Conservation (phyloP, 192 early-diverging fungal species). For the Dispira parvispora region DNA sequence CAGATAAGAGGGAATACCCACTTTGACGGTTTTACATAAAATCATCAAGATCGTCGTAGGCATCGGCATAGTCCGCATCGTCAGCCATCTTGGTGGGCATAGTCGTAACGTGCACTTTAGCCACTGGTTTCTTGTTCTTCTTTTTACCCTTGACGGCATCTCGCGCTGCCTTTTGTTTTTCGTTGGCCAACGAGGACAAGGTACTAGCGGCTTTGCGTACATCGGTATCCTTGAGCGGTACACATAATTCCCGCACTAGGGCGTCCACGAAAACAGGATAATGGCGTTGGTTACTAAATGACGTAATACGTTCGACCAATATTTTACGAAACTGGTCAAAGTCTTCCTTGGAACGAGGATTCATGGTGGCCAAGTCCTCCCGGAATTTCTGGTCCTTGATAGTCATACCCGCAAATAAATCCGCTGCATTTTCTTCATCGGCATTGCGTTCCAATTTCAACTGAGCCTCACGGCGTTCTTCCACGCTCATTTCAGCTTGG, state of each 20-base stretch:
- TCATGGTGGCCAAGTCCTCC: conserved; percentile 21
- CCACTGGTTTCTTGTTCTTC: conserved; percentile 35
- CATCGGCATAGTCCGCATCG: conserved; percentile 30
- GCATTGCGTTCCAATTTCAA: conserved; percentile 28
- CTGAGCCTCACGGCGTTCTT: neutral
- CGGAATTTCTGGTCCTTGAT: conserved; percentile 26
- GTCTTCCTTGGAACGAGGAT: conserved; percentile 48
- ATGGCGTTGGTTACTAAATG: conserved; percentile 28
- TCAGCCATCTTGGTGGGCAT: conserved; percentile 22
- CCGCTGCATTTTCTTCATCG: conserved; percentile 41
- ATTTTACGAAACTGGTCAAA: conserved; percentile 43
- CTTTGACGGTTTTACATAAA: conserved; percentile 31
- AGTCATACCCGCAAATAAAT: conserved; percentile 44
- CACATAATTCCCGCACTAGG: conserved; percentile 43
- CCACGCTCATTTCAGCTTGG: no score
- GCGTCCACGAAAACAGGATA: conserved; percentile 43
- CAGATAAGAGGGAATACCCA: no score
- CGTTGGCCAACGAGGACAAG: conserved; percentile 49
- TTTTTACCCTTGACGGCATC: conserved; percentile 53
- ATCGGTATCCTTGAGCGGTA: conserved; percentile 42
- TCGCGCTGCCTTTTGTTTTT: conserved; percentile 46
- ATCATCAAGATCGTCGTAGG: conserved; percentile 34
- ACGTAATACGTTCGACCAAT: conserved; percentile 40
- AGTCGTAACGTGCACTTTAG: conserved; percentile 11
- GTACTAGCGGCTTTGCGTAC: conserved; percentile 41